A percentile compares a stretch with the other conserved stretches of the same genome.
phyloP scores from a whole-genome alignment of 2,329 filamentous ascomycete species.

The Coniochaeta hoffmannii region DNA sequence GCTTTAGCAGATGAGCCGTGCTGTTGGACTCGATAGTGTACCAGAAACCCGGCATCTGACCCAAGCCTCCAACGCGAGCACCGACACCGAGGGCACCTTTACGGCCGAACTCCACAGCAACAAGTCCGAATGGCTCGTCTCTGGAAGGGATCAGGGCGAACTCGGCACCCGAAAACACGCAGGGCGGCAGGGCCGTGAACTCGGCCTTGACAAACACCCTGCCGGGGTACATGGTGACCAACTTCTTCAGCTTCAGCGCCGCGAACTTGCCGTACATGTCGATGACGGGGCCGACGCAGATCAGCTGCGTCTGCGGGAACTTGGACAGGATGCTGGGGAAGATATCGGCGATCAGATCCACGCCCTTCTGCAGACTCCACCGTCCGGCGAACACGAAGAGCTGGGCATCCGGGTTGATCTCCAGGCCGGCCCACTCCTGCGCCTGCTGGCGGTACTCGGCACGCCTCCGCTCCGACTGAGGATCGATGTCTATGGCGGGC shows the following conservation, averaged over 20 bases:
- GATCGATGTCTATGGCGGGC: conserved; percentile 42
- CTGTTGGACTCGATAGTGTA: conserved; percentile 60
- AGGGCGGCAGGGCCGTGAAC: conserved; percentile 58
- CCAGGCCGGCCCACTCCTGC: conserved; percentile 59
- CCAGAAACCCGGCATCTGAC: conserved; percentile 66
- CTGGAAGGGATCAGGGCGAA: conserved; percentile 62
- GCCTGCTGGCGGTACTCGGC: conserved; percentile 50
- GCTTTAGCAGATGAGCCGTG: conserved; percentile 54
- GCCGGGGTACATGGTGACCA: conserved; percentile 59
- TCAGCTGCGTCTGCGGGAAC: conserved; percentile 51
- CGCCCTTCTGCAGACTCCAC: conserved; percentile 63
- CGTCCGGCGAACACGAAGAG: conserved; percentile 62
- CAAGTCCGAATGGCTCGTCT: conserved; percentile 62
- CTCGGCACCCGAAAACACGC: conserved; percentile 60
- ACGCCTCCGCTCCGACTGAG: conserved; percentile 44
- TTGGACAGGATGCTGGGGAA: conserved; percentile 56
- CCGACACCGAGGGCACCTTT: conserved; percentile 62
- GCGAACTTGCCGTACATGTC: conserved; percentile 63
- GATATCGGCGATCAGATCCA: conserved; percentile 62
- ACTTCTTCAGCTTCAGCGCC: conserved; percentile 53
- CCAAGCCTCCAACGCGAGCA: conserved; percentile 57
- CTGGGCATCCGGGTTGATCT: conserved; percentile 54
- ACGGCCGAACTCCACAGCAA: conserved; percentile 61
- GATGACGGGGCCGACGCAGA: conserved; percentile 59
- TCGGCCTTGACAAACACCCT: conserved; percentile 60